These are phyloP conservation scores for Aureobasidium pullulans DNA, from an alignment of 2,329 filamentous ascomycete genomes.

Conservation along the genomic window DNA sequence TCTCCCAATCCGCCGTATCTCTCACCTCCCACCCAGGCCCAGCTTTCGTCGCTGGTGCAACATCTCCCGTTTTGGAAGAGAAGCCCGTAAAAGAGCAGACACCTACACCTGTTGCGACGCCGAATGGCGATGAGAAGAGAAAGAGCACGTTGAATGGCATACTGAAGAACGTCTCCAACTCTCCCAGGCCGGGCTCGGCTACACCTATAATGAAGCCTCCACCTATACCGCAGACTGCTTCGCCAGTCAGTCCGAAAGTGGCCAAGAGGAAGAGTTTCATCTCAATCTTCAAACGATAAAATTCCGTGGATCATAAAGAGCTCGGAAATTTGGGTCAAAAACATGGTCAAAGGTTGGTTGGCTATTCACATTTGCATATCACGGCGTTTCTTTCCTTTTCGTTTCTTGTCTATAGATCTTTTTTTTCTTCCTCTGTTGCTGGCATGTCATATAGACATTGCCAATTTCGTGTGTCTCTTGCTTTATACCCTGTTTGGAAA, in stretches of 20 bases:
- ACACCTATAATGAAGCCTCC: slow-evolving; percentile 21
- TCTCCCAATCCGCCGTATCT: slow-evolving; percentile 13
- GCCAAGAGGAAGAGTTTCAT: slow-evolving; percentile 42
- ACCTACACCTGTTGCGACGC: neutral
- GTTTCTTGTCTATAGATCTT: neutral
- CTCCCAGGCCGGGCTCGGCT: neutral
- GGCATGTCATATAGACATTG: neutral
- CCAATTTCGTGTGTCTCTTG: neutral
- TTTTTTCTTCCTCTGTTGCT: neutral
- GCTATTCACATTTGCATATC: neutral
- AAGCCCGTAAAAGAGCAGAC: neutral
- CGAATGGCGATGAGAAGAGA: neutral
- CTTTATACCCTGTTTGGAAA: neutral
- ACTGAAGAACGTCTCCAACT: neutral
- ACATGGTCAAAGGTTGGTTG: neutral
- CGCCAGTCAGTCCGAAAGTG: slow-evolving; percentile 27
- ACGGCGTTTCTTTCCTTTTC: neutral
- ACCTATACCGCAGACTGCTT: slow-evolving; percentile 17
- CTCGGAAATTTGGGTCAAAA: neutral
- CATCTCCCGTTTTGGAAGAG: neutral
- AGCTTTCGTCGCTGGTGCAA: neutral
- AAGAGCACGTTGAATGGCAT: slow-evolving; percentile 7
- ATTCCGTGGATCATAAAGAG: neutral
- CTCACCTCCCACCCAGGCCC: slow-evolving; percentile 2
- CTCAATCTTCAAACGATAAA: slow-evolving; percentile 31